Conservation (phyloP, 106 monocot genomes). For the Hemerocallis citrina region DNA sequence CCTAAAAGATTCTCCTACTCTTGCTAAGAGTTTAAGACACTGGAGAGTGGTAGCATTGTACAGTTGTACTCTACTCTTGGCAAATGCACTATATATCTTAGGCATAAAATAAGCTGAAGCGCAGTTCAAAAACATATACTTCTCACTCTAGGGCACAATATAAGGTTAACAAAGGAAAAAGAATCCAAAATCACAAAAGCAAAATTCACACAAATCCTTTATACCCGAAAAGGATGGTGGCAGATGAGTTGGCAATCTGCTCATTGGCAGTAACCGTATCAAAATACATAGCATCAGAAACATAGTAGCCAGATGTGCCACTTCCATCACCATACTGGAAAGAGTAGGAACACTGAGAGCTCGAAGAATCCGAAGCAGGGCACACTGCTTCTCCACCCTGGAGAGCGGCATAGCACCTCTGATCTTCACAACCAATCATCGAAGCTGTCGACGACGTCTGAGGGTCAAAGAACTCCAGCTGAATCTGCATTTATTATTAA, state of each 20-base stretch:
- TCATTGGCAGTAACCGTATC: constrained; percentile 39
- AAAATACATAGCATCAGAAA: constrained; percentile 69
- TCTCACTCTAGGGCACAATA: too few relatives aligned
- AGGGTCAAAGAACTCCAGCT: constrained; percentile 69
- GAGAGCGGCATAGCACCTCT: constrained; percentile 46
- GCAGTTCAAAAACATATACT: too few relatives aligned
- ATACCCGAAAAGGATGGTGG: constrained; percentile 85
- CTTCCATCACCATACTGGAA: constrained; percentile 97
- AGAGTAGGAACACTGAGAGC: constrained; percentile 51
- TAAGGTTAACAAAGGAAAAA: too few relatives aligned
- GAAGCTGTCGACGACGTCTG: constrained; percentile 56
- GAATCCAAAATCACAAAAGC: too few relatives aligned
- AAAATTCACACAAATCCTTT: too few relatives aligned
- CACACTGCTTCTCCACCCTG: constrained; percentile 52
- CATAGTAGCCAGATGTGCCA: constrained; percentile 85
- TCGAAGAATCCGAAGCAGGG: constrained; percentile 25
- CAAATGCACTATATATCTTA: too few relatives aligned
- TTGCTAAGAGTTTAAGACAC: too few relatives aligned
- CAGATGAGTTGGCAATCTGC: constrained; percentile 56
- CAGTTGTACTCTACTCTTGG: too few relatives aligned
- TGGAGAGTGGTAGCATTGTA: too few relatives aligned
- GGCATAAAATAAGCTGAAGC: too few relatives aligned
- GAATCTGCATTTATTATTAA: constrained; percentile 54
- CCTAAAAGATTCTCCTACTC: too few relatives aligned
- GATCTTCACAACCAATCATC: constrained; percentile 48